Conservation (phyloP, 1,284 basidiomycete genomes). For the Ceratobasidium sp. region DNA sequence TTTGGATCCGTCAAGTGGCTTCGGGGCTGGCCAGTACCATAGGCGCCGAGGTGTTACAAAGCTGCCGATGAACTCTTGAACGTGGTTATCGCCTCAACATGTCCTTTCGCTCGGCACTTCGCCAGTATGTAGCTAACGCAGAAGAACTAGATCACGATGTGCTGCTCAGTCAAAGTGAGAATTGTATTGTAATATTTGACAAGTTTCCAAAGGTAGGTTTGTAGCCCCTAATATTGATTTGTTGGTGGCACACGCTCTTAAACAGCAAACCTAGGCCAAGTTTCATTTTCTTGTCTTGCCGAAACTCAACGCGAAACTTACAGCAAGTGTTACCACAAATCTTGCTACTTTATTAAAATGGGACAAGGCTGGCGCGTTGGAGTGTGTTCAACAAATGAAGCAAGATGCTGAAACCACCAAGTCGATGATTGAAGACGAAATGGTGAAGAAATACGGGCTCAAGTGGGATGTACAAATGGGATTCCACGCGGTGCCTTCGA, state of each 20-base stretch:
- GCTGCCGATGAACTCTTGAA: not conserved
- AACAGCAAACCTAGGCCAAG: slow-evolving; percentile 60
- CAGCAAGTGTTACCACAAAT: slow-evolving; percentile 63
- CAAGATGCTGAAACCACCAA: slow-evolving; percentile 66
- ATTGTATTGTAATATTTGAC: slow-evolving; percentile 77
- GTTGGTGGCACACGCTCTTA: not conserved
- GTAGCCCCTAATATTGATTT: slow-evolving; percentile 20
- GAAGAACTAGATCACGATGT: slow-evolving; percentile 21
- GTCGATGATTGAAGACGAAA: slow-evolving; percentile 79
- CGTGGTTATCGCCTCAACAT: not conserved
- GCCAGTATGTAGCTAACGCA: slow-evolving; percentile 26
- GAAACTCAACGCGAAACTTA: slow-evolving; percentile 60
- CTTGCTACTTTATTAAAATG: slow-evolving; percentile 72
- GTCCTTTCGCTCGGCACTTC: slow-evolving; percentile 36
- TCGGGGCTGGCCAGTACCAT: slow-evolving; percentile 34
- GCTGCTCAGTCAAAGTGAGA: slow-evolving; percentile 29
- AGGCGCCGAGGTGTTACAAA: slow-evolving; percentile 15
- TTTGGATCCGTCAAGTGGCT: slow-evolving; percentile 44
- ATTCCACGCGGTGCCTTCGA: slow-evolving; percentile 84
- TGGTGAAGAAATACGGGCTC: slow-evolving; percentile 81
- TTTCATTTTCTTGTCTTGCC: slow-evolving; percentile 88
- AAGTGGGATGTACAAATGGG: slow-evolving; percentile 85
- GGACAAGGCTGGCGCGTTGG: slow-evolving; percentile 66
- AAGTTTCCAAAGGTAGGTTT: slow-evolving; percentile 75
- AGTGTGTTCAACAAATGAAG: slow-evolving; percentile 69